Evolutionary conservation across 2,329 filamentous ascomycete genomes (phyloP).

Genomic region (Huntiella decipiens): DNA sequence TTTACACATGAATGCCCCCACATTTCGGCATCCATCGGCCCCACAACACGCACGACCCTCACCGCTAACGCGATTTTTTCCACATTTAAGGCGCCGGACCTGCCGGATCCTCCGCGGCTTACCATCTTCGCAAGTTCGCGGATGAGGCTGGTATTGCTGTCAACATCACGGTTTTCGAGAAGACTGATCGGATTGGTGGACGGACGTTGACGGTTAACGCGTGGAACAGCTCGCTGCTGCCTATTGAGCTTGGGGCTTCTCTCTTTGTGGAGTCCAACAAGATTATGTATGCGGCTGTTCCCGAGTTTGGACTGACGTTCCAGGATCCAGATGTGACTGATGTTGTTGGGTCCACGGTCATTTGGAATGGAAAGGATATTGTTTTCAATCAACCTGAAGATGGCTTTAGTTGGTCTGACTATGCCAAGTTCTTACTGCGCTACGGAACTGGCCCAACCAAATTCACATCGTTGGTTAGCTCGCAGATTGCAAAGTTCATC

Average conservation of each 20-base stretch:
- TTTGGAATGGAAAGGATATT: slow-evolving; percentile 69
- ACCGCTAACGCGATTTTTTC: not conserved
- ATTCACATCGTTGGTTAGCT: slow-evolving; percentile 53
- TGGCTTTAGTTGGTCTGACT: slow-evolving; percentile 57
- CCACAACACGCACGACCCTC: too few relatives aligned
- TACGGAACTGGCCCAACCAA: slow-evolving; percentile 66
- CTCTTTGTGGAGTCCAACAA: slow-evolving; percentile 78
- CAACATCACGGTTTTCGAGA: slow-evolving; percentile 80
- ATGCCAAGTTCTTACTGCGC: slow-evolving; percentile 61
- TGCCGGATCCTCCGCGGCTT: slow-evolving; percentile 71
- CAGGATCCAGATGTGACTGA: slow-evolving; percentile 25
- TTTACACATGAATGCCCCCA: not conserved
- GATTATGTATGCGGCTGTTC: slow-evolving; percentile 58
- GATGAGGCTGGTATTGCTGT: slow-evolving; percentile 37
- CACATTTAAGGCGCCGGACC: slow-evolving; percentile 57
- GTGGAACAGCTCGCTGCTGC: slow-evolving; percentile 45
- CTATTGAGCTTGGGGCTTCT: slow-evolving; percentile 73
- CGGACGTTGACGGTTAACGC: slow-evolving; percentile 70
- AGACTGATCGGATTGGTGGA: slow-evolving; percentile 58
- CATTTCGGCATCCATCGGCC: not conserved
- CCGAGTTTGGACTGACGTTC: slow-evolving; percentile 49
- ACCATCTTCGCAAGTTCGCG: slow-evolving; percentile 58
- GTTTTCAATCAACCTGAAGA: not conserved
- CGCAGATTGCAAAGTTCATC: slow-evolving; percentile 53
- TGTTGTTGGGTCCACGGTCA: slow-evolving; percentile 32